Base-by-base conservation (phyloP, 768 basidiomycete genomes). In the Suillus discolor region DNA sequence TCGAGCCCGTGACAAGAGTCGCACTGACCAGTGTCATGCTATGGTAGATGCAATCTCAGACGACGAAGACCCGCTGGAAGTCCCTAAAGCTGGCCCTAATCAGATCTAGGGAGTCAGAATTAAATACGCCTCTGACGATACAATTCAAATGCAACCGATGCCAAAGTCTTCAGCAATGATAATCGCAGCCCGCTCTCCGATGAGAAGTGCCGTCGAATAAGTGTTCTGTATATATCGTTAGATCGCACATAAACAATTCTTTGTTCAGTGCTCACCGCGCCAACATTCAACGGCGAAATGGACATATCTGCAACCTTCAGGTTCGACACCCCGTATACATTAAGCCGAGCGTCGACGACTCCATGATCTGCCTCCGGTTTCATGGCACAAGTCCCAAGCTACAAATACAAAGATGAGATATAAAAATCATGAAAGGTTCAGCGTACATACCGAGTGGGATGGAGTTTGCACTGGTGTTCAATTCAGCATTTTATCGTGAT, bases 361-460 rank as follows among this genome's bases (percentile, higher is more conserved):
- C 89, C 89, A 6, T 82, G 84, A 47, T 80, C 63, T 18, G 84
- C 80, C 23, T 83, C 81, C 4, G 87, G 81, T 71, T 87, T 89
- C 89, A 90, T 90, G 1, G 87, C 83, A 65, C 88, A 89, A 0
- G 88, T 90, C 45, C 88, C 88, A 16, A 87, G 78, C 87, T 89
- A 63, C 2, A 49, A 2, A 54, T 36, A 44, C 1, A 55, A 38
- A 15, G 23, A 13, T 13, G 63, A 28, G 47, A 16, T 59, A 7
- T 8, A 2, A 23, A 23, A 39, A 12, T 54, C 1, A 57, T 41
- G 12, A 0, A 9, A 54, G 57, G 28, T 39, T 11, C 0, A 13
- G 8, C 18, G 38, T 39, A 61, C 64, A 59, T 65, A 79, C 78
- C 62, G 77, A 77, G 62, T 79, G 78, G 68, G 75, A 76, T 1